phyloP scores from a whole-genome alignment of 2,329 filamentous ascomycete genomes.

The Penicillium expansum region DNA sequence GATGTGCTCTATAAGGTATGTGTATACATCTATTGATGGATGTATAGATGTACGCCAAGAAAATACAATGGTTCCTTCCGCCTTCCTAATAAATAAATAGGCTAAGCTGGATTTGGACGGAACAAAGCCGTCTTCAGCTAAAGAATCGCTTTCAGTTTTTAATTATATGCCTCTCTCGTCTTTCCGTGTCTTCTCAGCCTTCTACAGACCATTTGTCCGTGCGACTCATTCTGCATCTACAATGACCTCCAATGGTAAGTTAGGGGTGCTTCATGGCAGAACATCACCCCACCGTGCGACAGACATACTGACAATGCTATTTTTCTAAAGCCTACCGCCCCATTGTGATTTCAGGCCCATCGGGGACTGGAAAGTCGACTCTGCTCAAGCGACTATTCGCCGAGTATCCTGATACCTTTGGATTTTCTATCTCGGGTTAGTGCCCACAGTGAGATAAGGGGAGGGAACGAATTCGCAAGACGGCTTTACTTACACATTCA shows the following conservation, averaged over 20 bases:
- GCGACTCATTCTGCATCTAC: slow-evolving; percentile 8
- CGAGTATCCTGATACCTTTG: slow-evolving; percentile 44
- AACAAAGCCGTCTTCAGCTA: neutral
- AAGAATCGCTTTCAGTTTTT: neutral
- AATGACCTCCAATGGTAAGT: slow-evolving; percentile 30
- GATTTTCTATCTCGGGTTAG: slow-evolving; percentile 43
- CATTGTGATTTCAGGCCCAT: slow-evolving; percentile 35
- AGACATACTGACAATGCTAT: neutral
- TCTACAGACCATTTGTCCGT: neutral
- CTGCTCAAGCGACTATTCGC: slow-evolving; percentile 43
- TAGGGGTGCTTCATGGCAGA: neutral
- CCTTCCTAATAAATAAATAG: neutral
- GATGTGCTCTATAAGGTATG: no score
- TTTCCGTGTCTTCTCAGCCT: slow-evolving; percentile 7
- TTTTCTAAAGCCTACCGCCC: neutral
- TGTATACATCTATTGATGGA: no score
- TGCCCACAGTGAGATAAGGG: neutral
- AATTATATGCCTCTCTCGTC: slow-evolving; percentile 23
- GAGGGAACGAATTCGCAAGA: neutral
- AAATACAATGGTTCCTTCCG: neutral
- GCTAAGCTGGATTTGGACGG: neutral
- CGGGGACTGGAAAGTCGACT: slow-evolving; percentile 45
- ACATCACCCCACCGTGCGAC: neutral
- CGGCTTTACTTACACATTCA: slow-evolving; percentile 12
- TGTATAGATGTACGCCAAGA: neutral